Percentiles rank a stretch among this genome's conserved stretches.
phyloP scores from a whole-genome alignment of 371 early-diverging fungal genomes.

The Actinomucor elegans region DNA sequence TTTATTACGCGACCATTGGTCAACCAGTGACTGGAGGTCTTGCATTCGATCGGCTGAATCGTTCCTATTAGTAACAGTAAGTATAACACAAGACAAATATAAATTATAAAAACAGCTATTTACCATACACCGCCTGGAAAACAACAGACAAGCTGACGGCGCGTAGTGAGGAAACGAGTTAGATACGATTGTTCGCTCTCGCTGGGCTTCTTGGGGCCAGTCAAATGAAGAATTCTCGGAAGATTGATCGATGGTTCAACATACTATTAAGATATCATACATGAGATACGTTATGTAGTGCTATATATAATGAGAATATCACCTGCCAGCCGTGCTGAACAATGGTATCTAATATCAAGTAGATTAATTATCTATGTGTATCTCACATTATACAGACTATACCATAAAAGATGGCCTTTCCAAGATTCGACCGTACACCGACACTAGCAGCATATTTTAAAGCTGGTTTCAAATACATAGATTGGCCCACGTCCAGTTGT shows the following conservation, averaged over 20 bases:
- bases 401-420: constrained; percentile 55
- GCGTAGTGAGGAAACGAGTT: constrained; percentile 41
- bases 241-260: constrained; percentile 46
- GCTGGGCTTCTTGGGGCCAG: constrained; percentile 26
- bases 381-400: not conserved
- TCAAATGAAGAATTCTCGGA: constrained; percentile 40
- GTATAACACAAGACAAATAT: not conserved
- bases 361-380: not conserved
- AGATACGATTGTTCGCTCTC: constrained; percentile 39
- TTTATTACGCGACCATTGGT: constrained; percentile 33
- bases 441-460: constrained; percentile 43
- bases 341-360: constrained; percentile 49
- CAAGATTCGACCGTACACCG: constrained; percentile 40
- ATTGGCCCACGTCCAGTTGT: constrained; percentile 40
- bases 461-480: constrained; percentile 48
- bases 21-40: constrained; percentile 37
- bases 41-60: constrained; percentile 43
- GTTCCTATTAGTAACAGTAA: constrained; percentile 25
- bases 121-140: constrained; percentile 49
- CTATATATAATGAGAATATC: no score
- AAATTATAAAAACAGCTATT: no score
- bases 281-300: not conserved
- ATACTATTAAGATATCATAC: constrained; percentile 27
- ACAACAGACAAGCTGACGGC: constrained; percentile 47
- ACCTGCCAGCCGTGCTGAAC: constrained; percentile 57